Conservation (phyloP, 2,329 filamentous ascomycete genomes). For the Colletotrichum aenigma region DNA sequence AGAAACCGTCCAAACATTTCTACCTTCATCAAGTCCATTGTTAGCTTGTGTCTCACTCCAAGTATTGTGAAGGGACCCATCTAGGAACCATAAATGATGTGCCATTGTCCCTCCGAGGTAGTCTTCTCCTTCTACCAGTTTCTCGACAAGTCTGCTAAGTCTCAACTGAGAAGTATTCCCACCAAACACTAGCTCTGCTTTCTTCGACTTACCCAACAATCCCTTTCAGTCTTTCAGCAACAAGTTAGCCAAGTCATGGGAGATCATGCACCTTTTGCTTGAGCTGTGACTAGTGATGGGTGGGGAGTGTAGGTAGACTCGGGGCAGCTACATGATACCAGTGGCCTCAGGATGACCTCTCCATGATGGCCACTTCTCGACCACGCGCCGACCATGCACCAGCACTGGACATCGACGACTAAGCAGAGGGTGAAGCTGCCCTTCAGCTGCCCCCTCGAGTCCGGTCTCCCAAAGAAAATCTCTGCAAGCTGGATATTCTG, state of each 20-base stretch:
- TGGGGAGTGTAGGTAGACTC: not conserved
- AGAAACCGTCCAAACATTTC: fast-evolving
- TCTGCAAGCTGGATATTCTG: not conserved
- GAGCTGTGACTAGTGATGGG: not conserved
- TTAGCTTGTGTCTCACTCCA: not conserved
- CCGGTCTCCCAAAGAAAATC: not conserved
- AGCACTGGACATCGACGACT: not conserved
- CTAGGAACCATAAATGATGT: not conserved
- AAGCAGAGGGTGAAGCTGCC: not conserved
- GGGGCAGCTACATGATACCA: not conserved
- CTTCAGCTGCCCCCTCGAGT: not conserved
- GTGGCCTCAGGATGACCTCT: not conserved
- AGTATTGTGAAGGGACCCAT: not conserved
- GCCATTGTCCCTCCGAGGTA: not conserved
- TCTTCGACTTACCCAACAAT: fast-evolving
- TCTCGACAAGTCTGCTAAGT: not conserved
- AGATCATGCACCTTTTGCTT: not conserved
- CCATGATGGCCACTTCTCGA: not conserved
- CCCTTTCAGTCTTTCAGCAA: not conserved
- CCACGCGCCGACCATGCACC: not conserved
- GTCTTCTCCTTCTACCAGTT: not conserved
- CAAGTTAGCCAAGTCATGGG: not conserved
- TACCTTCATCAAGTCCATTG: not conserved
- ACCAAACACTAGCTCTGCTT: not conserved
- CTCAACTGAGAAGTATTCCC: not conserved